Conservation (phyloP, 306 rosid species). For the Medicago truncatula region MtrunA17r5.0-ANR NC_053047.1:11124501-11125000, state of each 20-base stretch:
- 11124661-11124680: background rate
- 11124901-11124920: background rate
- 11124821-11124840: background rate
- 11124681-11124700: constrained; percentile 62
- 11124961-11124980: background rate
- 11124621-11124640: too few relatives aligned
- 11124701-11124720: constrained; percentile 69
- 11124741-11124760: constrained; percentile 83
- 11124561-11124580: background rate
- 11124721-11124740: constrained; percentile 77
- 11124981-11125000: background rate
- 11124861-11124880: constrained; percentile 43
- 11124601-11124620: too few relatives aligned
- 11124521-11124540: too few relatives aligned
- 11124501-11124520: too few relatives aligned
- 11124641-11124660: background rate
- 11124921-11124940: background rate
- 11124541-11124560: too few relatives aligned
- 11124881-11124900: constrained; percentile 30
- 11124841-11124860: constrained; percentile 9
- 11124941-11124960: background rate
- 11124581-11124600: too few relatives aligned
- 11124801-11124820: constrained; percentile 80
- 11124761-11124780: constrained; percentile 90
- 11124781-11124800: constrained; percentile 88